Conservation (phyloP, 345 rosid species). For the Aquilaria sinensis region DNA sequence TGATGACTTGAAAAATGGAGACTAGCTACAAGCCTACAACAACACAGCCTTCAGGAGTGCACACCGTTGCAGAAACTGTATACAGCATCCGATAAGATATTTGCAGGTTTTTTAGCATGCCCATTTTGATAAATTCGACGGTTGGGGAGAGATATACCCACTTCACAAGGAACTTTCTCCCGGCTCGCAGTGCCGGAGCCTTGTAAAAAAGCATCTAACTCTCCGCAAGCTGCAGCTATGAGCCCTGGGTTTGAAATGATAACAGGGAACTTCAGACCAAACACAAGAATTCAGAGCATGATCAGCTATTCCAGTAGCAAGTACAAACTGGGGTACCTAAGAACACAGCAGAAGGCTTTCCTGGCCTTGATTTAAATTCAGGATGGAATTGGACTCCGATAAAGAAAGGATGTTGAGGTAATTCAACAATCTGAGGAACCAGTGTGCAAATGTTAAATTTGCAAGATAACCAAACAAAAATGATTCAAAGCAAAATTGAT, state of each 20-base stretch:
- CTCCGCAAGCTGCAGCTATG: constrained; percentile 73
- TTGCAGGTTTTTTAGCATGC: constrained; percentile 35
- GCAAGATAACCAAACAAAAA: neutral
- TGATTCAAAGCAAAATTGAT: neutral
- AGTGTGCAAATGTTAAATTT: constrained; percentile 10
- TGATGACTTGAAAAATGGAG: neutral
- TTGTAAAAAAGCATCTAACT: constrained; percentile 44
- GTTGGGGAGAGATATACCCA: constrained; percentile 24
- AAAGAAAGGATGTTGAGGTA: constrained; percentile 66
- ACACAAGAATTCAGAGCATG: neutral
- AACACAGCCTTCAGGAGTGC: constrained; percentile 31
- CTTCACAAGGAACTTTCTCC: constrained; percentile 31
- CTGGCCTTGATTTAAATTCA: constrained; percentile 93
- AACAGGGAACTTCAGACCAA: neutral
- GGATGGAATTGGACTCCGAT: constrained; percentile 95
- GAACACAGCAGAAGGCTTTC: constrained; percentile 84
- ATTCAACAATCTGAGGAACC: constrained; percentile 53
- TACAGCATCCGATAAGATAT: constrained; percentile 37
- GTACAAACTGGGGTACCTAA: constrained; percentile 38
- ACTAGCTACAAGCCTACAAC: neutral
- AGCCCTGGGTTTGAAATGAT: constrained; percentile 47
- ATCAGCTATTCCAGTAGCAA: neutral
- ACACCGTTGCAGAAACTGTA: constrained; percentile 57
- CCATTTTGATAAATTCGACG: constrained; percentile 40
- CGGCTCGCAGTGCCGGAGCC: constrained; percentile 17